Evolutionary conservation across 1,284 basidiomycete genomes (phyloP).

Genomic region (Volvariella surrecta): DNA sequence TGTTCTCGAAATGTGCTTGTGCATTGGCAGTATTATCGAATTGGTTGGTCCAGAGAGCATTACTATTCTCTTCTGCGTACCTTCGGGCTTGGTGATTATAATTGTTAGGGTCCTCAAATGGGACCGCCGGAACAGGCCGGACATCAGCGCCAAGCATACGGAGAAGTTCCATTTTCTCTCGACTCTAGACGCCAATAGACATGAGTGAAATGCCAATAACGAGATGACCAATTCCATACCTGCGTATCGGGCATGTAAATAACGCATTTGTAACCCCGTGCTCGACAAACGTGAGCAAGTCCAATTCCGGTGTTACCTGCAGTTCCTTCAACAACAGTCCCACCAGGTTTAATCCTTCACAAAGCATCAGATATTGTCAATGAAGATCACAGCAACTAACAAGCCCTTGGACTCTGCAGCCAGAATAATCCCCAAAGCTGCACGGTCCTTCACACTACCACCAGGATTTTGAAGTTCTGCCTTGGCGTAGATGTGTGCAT

Average conservation of each 20-base stretch:
- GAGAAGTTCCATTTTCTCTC: constrained; percentile 97
- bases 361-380: constrained; percentile 3
- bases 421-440: constrained; percentile 83
- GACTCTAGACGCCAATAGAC: constrained; percentile 45
- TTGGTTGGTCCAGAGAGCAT: constrained; percentile 99
- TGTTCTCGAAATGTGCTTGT: constrained; percentile 81
- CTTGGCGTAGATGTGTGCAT: constrained; percentile 89
- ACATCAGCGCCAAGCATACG: constrained; percentile 97
- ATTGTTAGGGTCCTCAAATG: constrained; percentile 93
- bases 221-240: constrained; percentile 29
- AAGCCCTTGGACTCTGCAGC: constrained; percentile 84
- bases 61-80: constrained; percentile 76
- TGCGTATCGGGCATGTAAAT: constrained; percentile 99
- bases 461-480: constrained; percentile 99
- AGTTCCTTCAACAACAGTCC: constrained; percentile 96
- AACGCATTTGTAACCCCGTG: constrained; percentile 94
- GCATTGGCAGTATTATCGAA: constrained; percentile 95
- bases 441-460: constrained; percentile 98
- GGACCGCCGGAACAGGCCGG: constrained; percentile 90
- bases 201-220: neutral
- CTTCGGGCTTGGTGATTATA: constrained; percentile 98
- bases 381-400: constrained; percentile 32
- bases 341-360: constrained; percentile 77
- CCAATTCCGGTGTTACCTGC: constrained; percentile 99
- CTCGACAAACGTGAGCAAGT: constrained; percentile 90